Conservation (phyloP, 139 green algal species). For the Chlamydomonas asymmetrica region DNA sequence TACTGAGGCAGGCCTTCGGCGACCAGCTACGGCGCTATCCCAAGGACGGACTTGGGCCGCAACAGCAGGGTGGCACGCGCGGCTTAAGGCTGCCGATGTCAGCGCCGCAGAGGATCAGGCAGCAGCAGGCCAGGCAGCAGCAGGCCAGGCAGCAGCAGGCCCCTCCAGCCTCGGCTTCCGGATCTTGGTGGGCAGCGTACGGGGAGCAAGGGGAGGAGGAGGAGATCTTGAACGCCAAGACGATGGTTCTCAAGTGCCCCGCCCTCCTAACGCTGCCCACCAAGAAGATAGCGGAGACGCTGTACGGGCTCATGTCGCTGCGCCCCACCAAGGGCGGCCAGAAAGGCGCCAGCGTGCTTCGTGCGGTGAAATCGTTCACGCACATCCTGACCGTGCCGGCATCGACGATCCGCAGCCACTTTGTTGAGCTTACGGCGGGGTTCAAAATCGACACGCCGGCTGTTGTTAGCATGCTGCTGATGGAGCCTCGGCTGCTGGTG, state of each 20-base stretch:
- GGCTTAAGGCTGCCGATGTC: too few relatives aligned
- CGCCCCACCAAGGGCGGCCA: slow-evolving; percentile 4
- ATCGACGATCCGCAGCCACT: slow-evolving; percentile 9
- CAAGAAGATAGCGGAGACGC: slow-evolving; percentile 5
- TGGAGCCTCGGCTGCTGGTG: slow-evolving; percentile 31
- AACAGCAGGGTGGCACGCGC: too few relatives aligned
- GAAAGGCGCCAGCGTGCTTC: background rate
- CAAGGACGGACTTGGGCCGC: too few relatives aligned
- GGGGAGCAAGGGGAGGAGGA: too few relatives aligned
- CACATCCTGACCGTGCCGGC: slow-evolving; percentile 16
- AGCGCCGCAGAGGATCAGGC: too few relatives aligned
- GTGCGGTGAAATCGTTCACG: slow-evolving; percentile 2
- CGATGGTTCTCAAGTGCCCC: too few relatives aligned
- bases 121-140: too few relatives aligned
- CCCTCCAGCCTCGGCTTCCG: too few relatives aligned
- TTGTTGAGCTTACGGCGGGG: slow-evolving; percentile 20
- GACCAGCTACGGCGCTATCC: too few relatives aligned
- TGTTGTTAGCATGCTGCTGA: slow-evolving; percentile 20
- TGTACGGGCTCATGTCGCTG: slow-evolving; percentile 14
- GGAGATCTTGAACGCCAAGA: too few relatives aligned
- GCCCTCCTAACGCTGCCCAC: slow-evolving; percentile 14
- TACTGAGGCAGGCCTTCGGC: slow-evolving; percentile 13
- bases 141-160: too few relatives aligned
- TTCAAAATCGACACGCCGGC: slow-evolving; percentile 18
- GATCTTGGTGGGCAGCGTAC: too few relatives aligned